Evolutionary conservation across 352 stramenopile species (phyloP).

Genomic region (Phytopythium sindhum): DNA sequence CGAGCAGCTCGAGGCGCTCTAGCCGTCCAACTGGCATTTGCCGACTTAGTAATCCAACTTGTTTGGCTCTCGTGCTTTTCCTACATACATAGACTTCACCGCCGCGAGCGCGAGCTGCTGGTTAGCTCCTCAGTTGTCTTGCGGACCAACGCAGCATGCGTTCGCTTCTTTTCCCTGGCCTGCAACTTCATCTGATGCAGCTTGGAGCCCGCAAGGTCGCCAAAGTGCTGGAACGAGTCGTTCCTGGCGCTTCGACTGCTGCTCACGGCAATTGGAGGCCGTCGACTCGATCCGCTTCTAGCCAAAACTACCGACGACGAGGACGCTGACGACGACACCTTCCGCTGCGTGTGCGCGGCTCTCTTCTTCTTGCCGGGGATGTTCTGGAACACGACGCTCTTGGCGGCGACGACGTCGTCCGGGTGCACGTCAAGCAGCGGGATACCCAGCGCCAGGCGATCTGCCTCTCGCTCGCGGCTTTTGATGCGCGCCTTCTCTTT

Average conservation of each 20-base stretch:
- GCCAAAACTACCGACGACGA: background rate
- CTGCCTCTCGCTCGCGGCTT: slow-evolving; percentile 31
- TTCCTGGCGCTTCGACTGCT: slow-evolving; percentile 11
- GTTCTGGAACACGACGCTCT: slow-evolving; percentile 52
- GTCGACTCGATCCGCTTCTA: background rate
- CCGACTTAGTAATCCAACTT: background rate
- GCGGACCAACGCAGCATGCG: background rate
- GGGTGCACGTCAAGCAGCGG: slow-evolving; percentile 50
- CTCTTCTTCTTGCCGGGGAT: slow-evolving; percentile 30
- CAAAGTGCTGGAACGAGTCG: slow-evolving; percentile 64
- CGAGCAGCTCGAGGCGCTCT: background rate
- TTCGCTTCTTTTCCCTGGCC: slow-evolving; percentile 9
- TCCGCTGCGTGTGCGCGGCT: background rate
- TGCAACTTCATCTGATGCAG: slow-evolving; percentile 41
- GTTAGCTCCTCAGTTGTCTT: background rate
- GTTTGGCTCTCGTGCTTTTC: background rate
- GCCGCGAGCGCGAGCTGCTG: background rate
- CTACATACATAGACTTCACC: background rate
- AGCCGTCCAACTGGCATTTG: background rate
- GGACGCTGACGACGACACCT: background rate
- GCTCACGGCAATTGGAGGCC: background rate
- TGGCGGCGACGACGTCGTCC: slow-evolving; percentile 57
- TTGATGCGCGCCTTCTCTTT: slow-evolving; percentile 53
- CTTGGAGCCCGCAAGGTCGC: slow-evolving; percentile 44
- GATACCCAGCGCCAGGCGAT: slow-evolving; percentile 50